A percentile compares a stretch with the other conserved stretches of the same genome.
Evolutionary conservation across 2,329 filamentous ascomycete genomes (phyloP).

Genomic region (Orbilia ellipsospora): DNA sequence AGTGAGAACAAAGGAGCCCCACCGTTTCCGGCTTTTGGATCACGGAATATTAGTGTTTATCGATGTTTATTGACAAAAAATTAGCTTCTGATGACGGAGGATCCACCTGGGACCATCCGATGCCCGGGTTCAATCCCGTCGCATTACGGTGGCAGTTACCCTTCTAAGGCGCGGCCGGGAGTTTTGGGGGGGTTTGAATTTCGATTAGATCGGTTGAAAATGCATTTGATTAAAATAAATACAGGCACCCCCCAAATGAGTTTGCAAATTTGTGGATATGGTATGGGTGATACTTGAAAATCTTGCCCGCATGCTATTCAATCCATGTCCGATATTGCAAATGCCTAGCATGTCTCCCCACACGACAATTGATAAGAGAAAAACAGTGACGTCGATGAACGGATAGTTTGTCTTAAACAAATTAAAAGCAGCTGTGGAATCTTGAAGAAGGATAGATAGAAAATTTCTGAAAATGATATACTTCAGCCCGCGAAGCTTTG

Average conservation of each 20-base stretch:
- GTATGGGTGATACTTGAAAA: too few relatives aligned
- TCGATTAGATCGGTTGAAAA: background rate
- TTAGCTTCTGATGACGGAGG: background rate
- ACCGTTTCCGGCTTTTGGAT: too few relatives aligned
- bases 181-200: too few relatives aligned
- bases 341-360: conserved; percentile 7
- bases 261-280: too few relatives aligned
- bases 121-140: conserved; percentile 15
- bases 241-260: background rate
- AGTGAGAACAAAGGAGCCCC: too few relatives aligned
- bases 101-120: conserved; percentile 1
- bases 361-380: conserved; percentile 12
- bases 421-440: too few relatives aligned
- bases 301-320: too few relatives aligned
- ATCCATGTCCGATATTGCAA: background rate
- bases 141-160: conserved; percentile 27
- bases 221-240: too few relatives aligned
- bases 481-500: too few relatives aligned
- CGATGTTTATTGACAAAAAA: background rate
- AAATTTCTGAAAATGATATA: too few relatives aligned
- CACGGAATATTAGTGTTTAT: too few relatives aligned
- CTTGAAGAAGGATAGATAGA: background rate
- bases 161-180: background rate
- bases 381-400: conserved; percentile 44
- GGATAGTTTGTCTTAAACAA: conserved; percentile 20